Evolutionary conservation across 2,329 filamentous ascomycete genomes (phyloP).

Genomic region (Meredithiella fracta): DNA sequence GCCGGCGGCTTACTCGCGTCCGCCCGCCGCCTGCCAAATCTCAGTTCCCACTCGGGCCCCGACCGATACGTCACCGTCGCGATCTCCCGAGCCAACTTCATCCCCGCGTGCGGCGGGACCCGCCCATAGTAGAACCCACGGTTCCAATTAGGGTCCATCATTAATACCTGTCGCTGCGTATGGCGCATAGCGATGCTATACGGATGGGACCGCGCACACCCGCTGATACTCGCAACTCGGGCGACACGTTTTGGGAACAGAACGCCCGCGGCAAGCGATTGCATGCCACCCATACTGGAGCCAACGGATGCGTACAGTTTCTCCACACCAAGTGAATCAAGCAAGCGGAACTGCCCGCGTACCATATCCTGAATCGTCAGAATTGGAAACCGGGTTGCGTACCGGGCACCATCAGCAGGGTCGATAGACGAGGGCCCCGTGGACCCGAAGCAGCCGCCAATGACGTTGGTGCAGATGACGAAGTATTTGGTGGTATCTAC

Average conservation of each 20-base stretch:
- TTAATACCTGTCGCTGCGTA: conserved; percentile 89
- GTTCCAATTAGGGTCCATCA: conserved; percentile 98
- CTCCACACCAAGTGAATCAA: conserved; percentile 61
- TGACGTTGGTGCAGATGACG: conserved; percentile 89
- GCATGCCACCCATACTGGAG: conserved; percentile 97
- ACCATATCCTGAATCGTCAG: conserved; percentile 97
- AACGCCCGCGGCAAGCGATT: conserved; percentile 72
- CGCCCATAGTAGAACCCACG: conserved; percentile 82
- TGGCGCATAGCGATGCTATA: conserved; percentile 99
- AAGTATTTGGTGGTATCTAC: conserved; percentile 86
- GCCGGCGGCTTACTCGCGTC: conserved; percentile 77
- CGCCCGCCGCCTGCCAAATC: conserved; percentile 75
- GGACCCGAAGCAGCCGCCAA: conserved; percentile 90
- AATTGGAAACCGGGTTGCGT: conserved; percentile 90
- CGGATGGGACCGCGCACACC: conserved; percentile 84
- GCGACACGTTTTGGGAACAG: conserved; percentile 70
- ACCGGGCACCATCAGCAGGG: conserved; percentile 71
- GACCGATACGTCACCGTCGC: conserved; percentile 94
- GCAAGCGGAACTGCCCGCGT: conserved; percentile 75
- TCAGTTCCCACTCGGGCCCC: conserved; percentile 91
- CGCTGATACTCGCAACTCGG: conserved; percentile 75
- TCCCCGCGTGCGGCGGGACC: conserved; percentile 83
- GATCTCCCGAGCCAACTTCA: conserved; percentile 96
- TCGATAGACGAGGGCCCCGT: conserved; percentile 82
- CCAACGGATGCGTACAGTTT: conserved; percentile 85